Conservation (phyloP, 208 protist genomes). For the Acanthamoeba lenticulata region DNA sequence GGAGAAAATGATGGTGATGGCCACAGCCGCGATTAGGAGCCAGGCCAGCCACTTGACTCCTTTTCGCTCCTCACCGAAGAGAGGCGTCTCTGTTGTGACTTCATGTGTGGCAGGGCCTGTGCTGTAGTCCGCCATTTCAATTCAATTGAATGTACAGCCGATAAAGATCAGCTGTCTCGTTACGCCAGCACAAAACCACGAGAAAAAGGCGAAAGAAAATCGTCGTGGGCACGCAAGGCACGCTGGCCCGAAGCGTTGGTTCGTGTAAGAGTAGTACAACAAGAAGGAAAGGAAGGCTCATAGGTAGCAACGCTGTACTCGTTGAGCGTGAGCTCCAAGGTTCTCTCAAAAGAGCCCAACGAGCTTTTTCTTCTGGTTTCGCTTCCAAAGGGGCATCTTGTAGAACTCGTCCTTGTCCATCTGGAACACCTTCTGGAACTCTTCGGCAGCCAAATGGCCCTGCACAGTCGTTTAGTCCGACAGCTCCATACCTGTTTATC, state of each 20-base stretch:
- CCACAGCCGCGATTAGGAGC: background rate
- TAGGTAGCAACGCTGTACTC: too few relatives aligned
- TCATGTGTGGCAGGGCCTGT: background rate
- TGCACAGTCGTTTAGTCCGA: background rate
- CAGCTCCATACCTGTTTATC: too few relatives aligned
- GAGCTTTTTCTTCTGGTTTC: slow-evolving; percentile 38
- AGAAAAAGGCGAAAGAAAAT: too few relatives aligned
- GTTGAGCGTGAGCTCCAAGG: too few relatives aligned
- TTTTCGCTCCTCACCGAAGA: slow-evolving; percentile 4
- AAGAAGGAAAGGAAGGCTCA: too few relatives aligned
- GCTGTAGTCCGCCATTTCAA: background rate
- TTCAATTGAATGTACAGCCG: too few relatives aligned
- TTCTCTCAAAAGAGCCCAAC: slow-evolving; percentile 8
- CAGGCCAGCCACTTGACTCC: background rate
- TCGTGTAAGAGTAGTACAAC: too few relatives aligned
- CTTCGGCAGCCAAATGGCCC: background rate
- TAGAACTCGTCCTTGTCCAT: slow-evolving; percentile 28
- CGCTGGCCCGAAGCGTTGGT: too few relatives aligned
- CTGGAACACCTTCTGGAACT: slow-evolving; percentile 12
- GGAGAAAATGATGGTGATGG: background rate
- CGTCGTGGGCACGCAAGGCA: too few relatives aligned
- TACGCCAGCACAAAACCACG: too few relatives aligned
- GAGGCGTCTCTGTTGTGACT: background rate
- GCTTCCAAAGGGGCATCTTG: slow-evolving; percentile 7
- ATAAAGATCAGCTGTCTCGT: too few relatives aligned